Percentiles rank a stretch among this genome's conserved stretches.
Evolutionary conservation across 257 asterid genomes (phyloP).

Genomic region (Leonotis leonurus): DNA sequence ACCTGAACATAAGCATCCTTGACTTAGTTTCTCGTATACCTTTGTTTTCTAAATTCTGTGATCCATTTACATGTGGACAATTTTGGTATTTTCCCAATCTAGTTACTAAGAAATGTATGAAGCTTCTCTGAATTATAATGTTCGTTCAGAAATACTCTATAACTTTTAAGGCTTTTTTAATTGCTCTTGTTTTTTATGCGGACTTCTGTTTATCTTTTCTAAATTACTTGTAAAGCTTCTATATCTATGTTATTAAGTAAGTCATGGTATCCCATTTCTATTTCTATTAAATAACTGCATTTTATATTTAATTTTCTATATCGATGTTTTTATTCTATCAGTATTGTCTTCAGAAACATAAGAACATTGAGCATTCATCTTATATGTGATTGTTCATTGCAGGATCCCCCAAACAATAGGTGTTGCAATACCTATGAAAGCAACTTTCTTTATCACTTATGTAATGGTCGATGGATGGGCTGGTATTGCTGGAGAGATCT

Average conservation of each 20-base stretch:
- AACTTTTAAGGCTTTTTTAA: background rate
- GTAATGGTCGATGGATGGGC: slow-evolving; percentile 98
- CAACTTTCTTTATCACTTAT: slow-evolving; percentile 83
- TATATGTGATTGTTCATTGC: slow-evolving; percentile 23
- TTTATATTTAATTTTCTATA: no score
- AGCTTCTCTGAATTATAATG: background rate
- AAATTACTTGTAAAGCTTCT: background rate
- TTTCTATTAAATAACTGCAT: no score
- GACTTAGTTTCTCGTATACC: background rate
- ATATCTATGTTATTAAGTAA: background rate
- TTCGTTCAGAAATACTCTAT: background rate
- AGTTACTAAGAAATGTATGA: background rate
- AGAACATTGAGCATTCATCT: background rate
- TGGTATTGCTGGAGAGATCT: slow-evolving; percentile 86
- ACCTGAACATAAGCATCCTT: background rate
- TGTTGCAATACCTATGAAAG: slow-evolving; percentile 90
- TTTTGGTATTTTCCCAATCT: background rate
- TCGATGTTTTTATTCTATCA: no score
- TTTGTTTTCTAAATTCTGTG: background rate
- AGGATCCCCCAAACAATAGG: slow-evolving; percentile 70
- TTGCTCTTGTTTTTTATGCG: background rate
- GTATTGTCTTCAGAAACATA: background rate
- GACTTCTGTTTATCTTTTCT: background rate
- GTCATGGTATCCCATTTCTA: background rate
- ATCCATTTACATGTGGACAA: background rate